A percentile compares a stretch with the other conserved stretches of the same genome.
These are phyloP conservation scores for Coelastrella sp. DNA, from an alignment of 139 green algal genomes.

Conservation along the genomic window DNA sequence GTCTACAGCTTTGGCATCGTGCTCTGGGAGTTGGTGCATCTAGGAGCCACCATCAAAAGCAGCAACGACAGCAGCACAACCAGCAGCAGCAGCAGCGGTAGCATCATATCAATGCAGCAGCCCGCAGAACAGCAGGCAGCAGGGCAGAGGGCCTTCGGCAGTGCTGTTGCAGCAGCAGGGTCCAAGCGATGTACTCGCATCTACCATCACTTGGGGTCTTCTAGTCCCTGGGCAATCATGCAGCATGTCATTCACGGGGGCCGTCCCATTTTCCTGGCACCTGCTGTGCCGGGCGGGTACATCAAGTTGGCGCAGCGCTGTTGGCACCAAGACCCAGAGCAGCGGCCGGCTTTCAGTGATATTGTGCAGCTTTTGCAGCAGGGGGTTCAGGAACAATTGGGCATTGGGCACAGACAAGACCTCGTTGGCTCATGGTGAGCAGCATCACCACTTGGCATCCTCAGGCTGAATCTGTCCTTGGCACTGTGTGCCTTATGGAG, in stretches of 20 bases:
- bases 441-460: no score
- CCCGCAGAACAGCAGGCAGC: not conserved
- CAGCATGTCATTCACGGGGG: not conserved
- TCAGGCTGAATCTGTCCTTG: no score
- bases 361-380: not conserved
- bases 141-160: not conserved
- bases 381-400: no score
- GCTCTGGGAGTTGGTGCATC: slow-evolving; percentile 38
- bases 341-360: not conserved
- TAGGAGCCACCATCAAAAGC: not conserved
- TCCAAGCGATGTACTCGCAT: not conserved
- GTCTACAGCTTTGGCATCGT: slow-evolving; percentile 49
- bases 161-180: not conserved
- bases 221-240: not conserved
- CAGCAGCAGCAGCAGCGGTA: not conserved
- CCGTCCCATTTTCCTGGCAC: not conserved
- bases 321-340: not conserved
- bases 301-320: not conserved
- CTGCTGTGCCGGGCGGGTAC: not conserved
- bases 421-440: no score
- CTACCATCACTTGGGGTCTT: not conserved
- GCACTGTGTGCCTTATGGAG: no score
- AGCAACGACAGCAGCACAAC: not conserved
- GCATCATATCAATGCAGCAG: not conserved
- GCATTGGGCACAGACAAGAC: no score